Conservation (phyloP, 192 early-diverging fungal genomes). For the Backusella psychrophila region DNA sequence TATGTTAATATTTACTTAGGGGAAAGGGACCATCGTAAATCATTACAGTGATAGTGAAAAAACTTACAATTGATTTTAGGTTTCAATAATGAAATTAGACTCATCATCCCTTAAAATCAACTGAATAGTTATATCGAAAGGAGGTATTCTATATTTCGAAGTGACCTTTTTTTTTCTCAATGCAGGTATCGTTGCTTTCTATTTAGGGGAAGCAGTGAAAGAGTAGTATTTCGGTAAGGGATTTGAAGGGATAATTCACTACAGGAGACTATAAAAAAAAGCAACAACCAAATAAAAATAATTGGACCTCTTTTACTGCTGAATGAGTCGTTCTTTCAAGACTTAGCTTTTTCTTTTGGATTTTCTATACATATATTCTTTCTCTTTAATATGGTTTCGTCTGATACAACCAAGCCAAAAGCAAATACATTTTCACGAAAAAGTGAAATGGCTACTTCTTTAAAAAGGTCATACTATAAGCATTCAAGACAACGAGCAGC, state of each 20-base stretch:
- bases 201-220: background rate
- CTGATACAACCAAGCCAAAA: background rate
- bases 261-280: constrained; percentile 6
- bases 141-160: background rate
- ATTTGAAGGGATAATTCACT: constrained; percentile 7
- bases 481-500: background rate
- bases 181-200: background rate
- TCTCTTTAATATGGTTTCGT: background rate
- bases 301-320: background rate
- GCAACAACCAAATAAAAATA: background rate
- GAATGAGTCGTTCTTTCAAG: background rate
- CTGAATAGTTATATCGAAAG: background rate
- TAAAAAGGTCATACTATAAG: background rate
- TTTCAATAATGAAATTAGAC: background rate
- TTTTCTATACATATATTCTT: background rate
- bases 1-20: constrained; percentile 5
- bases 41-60: background rate
- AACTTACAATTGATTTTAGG: background rate
- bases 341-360: background rate
- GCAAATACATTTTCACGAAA: constrained; percentile 1
- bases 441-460: constrained; percentile 1
- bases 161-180: background rate
- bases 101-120: background rate
- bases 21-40: background rate
- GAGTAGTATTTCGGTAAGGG: background rate